Conservation (phyloP, 768 basidiomycete species). For the Panellus pusillus region DNA sequence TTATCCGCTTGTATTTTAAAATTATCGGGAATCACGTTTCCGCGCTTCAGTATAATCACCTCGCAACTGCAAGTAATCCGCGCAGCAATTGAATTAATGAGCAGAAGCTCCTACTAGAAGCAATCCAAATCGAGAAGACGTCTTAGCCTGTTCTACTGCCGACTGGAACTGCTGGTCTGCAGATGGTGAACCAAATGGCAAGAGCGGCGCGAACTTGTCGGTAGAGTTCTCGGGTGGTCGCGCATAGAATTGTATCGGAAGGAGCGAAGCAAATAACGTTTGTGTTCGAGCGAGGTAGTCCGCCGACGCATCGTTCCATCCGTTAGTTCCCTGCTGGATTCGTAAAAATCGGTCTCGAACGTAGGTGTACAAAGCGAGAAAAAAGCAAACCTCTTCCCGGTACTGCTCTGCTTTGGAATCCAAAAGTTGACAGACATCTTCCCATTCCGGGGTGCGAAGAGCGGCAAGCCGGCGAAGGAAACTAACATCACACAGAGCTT, state of each 20-base stretch:
- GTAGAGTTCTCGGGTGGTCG: constrained; percentile 20
- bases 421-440: constrained; percentile 26
- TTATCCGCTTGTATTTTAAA: constrained; percentile 23
- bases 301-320: constrained; percentile 29
- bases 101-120: constrained; percentile 52
- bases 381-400: constrained; percentile 27
- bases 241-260: constrained; percentile 39
- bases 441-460: constrained; percentile 34
- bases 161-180: constrained; percentile 56
- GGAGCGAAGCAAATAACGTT: constrained; percentile 57
- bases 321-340: constrained; percentile 16
- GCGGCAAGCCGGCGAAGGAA: constrained; percentile 47
- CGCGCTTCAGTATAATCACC: not conserved
- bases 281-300: constrained; percentile 60
- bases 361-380: constrained; percentile 5
- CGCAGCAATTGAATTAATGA: constrained; percentile 17
- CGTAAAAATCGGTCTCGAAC: not conserved
- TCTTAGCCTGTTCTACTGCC: constrained; percentile 65
- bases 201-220: constrained; percentile 44
- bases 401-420: constrained; percentile 28
- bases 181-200: constrained; percentile 53
- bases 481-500: constrained; percentile 45
- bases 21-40: constrained; percentile 13
- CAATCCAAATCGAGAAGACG: constrained; percentile 74
- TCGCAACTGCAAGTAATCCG: not conserved